Conservation (phyloP, 495 filamentous ascomycete species). For the Neurospora sp. region DNA sequence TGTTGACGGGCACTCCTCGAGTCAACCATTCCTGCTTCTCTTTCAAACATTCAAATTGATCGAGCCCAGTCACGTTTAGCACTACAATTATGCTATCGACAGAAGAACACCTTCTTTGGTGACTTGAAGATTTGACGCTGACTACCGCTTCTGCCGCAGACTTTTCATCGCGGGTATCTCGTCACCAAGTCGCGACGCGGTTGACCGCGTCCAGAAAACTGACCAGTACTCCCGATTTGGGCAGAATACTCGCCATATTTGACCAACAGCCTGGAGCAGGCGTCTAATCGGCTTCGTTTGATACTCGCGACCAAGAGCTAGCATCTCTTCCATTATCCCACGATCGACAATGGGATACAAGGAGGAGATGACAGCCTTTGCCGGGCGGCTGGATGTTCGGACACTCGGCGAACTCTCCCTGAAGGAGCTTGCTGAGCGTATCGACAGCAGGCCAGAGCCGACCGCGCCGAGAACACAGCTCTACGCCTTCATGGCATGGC, state of each 20-base stretch:
- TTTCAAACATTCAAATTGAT: neutral
- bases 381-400: slow-evolving; percentile 2
- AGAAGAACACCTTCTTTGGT: neutral
- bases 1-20: neutral
- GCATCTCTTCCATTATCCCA: neutral
- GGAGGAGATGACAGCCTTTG: slow-evolving; percentile 2
- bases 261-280: neutral
- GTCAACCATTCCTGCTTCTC: neutral
- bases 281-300: neutral
- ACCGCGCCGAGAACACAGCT: slow-evolving; percentile 1
- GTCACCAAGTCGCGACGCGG: neutral
- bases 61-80: neutral
- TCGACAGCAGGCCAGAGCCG: neutral
- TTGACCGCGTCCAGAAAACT: neutral
- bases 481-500: slow-evolving; percentile 20
- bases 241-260: neutral
- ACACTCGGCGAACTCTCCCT: slow-evolving; percentile 10
- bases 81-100: neutral
- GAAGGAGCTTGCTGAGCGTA: slow-evolving; percentile 8
- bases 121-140: neutral
- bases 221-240: neutral
- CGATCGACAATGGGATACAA: slow-evolving; percentile 3
- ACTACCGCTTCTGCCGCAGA: neutral
- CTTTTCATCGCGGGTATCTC: neutral
- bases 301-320: neutral